Base-by-base conservation (phyloP, 2,329 filamentous ascomycete species). In the Colletotrichum simmondsii region DNA sequence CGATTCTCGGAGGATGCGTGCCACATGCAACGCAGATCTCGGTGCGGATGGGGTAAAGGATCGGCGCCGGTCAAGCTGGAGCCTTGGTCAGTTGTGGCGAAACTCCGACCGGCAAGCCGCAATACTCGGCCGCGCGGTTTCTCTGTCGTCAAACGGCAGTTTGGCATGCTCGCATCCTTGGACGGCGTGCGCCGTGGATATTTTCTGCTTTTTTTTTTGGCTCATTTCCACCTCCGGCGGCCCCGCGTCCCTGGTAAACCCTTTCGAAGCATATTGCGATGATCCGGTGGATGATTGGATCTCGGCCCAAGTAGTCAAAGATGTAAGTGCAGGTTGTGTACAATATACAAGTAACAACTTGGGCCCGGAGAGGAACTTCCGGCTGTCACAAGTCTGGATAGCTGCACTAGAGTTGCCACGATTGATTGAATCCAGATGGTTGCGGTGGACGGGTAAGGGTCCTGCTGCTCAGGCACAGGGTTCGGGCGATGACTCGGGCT, bases 351-450 rank as follows among this genome's bases (percentile, higher is more conserved):
- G 32, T 5, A 35, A 12, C 11, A 3, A 42, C 56, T 49, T 53
- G 49, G 49, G 28, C n/a, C 57, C 70, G 70, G 66, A 72, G 70
- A 19, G 24, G 61, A 72, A 16, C 35, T n/a, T 72, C 70, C 70
- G 70, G 64, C 7, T 30, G 64, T 30, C 22, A 49, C 63, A 71
- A 52, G 49, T 59, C 6, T 30, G 30, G 42, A 19, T 54, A 22
- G 24, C 19, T 16, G 42, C 7, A 24, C 22, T 26, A 35, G 42
- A 32, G 19, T 30, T 19, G 37, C 24, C 57, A 26, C 12, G 28
- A n/a, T 14, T 68, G 57, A 42, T 68, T 63, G 64, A 52, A 26
- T 28, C 56, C 52, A 24, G 35, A 37, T 32, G 22, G 46, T 37
- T 28, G 28, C 14, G n/a, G 32, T 24, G 57, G n/a, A 62, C 28